Evolutionary conservation across 2,329 filamentous ascomycete species (phyloP).

Genomic region (Fusarium sp.): DNA sequence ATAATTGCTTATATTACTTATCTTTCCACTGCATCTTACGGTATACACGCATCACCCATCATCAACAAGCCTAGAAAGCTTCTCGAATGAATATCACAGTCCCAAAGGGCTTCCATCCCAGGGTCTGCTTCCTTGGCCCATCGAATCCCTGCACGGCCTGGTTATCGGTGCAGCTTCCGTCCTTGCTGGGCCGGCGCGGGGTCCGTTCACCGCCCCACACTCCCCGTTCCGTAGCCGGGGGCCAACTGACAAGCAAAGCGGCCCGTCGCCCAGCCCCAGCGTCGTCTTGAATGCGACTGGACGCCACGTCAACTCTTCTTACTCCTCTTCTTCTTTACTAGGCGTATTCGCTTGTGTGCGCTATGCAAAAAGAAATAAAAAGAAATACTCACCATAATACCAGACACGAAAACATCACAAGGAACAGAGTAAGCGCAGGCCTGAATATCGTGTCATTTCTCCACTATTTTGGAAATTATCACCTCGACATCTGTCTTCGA

Average conservation of each 20-base stretch:
- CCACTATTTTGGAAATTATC: too few species aligned
- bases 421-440: too few species aligned
- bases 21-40: not conserved
- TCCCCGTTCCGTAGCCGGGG: slow-evolving; percentile 38
- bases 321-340: slow-evolving; percentile 2
- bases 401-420: too few species aligned
- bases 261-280: slow-evolving; percentile 11
- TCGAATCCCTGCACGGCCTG: not conserved
- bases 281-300: slow-evolving; percentile 23
- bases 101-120: slow-evolving; percentile 5
- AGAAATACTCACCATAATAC: slow-evolving; percentile 25
- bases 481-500: too few species aligned
- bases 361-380: not conserved
- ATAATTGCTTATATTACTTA: slow-evolving; percentile 2
- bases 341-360: not conserved
- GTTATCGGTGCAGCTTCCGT: slow-evolving; percentile 10
- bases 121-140: slow-evolving; percentile 8
- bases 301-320: slow-evolving; percentile 37
- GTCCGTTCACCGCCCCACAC: slow-evolving; percentile 37
- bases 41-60: not conserved
- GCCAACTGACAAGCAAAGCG: slow-evolving; percentile 18
- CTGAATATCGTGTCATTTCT: too few species aligned
- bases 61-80: not conserved
- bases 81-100: slow-evolving; percentile 1
- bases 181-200: slow-evolving; percentile 14